Base-by-base conservation (phyloP, 2,329 filamentous ascomycete species). In the Stemphylium lycopersici region DNA sequence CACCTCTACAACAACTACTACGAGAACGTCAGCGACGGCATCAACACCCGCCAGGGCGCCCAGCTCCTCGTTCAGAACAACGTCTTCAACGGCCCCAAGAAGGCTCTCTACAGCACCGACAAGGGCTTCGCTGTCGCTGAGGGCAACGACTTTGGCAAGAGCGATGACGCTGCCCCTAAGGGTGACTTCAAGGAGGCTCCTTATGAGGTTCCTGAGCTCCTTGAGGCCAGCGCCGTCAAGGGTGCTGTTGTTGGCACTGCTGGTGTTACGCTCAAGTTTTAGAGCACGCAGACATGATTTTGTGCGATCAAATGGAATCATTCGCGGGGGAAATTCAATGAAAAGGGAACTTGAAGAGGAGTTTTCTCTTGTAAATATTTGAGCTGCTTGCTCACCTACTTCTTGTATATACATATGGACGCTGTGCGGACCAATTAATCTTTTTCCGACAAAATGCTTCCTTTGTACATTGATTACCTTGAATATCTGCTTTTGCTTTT, bases 1-100 rank as follows among this genome's bases (percentile, higher is more conserved):
- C 87, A 90, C 75, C 69, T 84, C 63, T 84, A 81, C 78, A 86
- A 84, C 79, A 80, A 71, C 67, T 79, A 78, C 71, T 75, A 72
- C 57, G 73, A 78, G 32, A 64, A 67, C 20, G 68, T 74, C 15
- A 60, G 58, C 22, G 73, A 76, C 46, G 76, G 73, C 15, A 72
- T 79, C 59, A 78, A 80, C 70, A 75, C 76, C 6, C 73, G 78
- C 44, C 65, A 73, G 49, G 76, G 76, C 39, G 78, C 77, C 0
- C 73, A 79, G 63, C 61, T 77, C 6, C 75, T 79, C 18, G 76
- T 79, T 13, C 70, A 80, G 67, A 73, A 72, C 64, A 77, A 75
- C 46, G 75, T 73, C 40, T 78, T 76, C 52, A 59, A 59, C 24
- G 59, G 54, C 33, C 42, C 63, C 40, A 70, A 69, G 59, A 72